Base-by-base conservation (phyloP, 768 basidiomycete genomes). In the Lanmaoa pseudosensibilis region DNA sequence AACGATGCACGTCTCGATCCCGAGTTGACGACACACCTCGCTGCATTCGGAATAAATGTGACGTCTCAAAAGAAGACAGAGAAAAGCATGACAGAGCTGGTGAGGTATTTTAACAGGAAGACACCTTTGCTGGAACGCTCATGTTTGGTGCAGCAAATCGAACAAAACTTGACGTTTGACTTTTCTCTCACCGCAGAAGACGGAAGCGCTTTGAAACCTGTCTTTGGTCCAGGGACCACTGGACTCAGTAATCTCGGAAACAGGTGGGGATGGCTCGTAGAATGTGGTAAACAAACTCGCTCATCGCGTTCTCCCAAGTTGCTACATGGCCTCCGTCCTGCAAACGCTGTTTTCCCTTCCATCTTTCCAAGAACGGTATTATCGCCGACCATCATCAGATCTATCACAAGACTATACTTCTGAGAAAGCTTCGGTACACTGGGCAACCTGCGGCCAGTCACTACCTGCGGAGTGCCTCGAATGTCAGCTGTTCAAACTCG, bases 1-100 rank as follows among this genome's bases (percentile, higher is more conserved):
- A 82, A 96, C 62, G 95, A 98, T 60, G 79, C 90, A 2, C 86
- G 82, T 63, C 66, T 87, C 5, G 93, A 97, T 66, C 90, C 88
- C 0, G 83, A 88, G 8, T 71, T 98, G 11, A 77, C 84, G 0
- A 57, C 66, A 0, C 96, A 98, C 73, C 80, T 98, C 3, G 71
- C 83, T 0, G 80, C 80, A 23, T 97, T 98, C 57, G 94, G 93
- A 0, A 96, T 99, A 70, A 88, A 93, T 57, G 84, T 98, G 2
- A 78, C 82, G 37, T 81, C 80, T 0, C 86, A 91, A 66, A 86
- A 75, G 6, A 98, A 98, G 75, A 98, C 95, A 0, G 94, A 97
- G 70, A 98, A 97, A 75, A 92, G 86, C 54, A 92, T 97, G 87
- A 97, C 95, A 0, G 96, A 99, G 67, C 78, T 99, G 60, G 94